Evolutionary conservation across 164 flowering plant genomes (phyloP).

Genomic region (Vitis labrusca): DNA sequence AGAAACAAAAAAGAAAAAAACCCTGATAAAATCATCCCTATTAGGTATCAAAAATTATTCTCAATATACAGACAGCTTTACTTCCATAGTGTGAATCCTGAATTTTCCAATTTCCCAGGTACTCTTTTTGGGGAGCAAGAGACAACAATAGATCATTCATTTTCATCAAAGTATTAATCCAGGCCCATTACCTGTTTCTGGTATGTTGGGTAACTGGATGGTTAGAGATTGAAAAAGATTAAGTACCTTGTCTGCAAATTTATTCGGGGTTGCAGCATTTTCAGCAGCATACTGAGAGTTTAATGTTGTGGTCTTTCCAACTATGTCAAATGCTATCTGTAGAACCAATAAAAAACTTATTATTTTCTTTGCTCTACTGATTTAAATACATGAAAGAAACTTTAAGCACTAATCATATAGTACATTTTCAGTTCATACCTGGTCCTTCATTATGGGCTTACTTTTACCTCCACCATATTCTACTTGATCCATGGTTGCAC

Average conservation of each 20-base stretch:
- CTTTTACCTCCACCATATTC: constrained; percentile 31
- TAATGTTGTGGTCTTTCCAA: constrained; percentile 19
- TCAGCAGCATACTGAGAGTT: constrained; percentile 18
- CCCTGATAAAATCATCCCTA: too few relatives aligned
- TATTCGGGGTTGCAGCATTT: constrained; percentile 24
- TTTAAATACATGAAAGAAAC: constrained; percentile 1
- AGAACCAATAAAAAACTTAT: constrained; percentile 7
- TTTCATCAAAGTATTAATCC: not conserved
- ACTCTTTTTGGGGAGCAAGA: not conserved
- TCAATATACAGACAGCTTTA: too few relatives aligned
- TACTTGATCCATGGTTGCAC: constrained; percentile 19
- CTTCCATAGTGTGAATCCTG: not conserved
- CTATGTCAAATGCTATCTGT: constrained; percentile 22
- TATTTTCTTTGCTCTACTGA: not conserved
- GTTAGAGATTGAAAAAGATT: not conserved
- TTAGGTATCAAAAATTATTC: too few relatives aligned
- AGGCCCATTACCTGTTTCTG: not conserved
- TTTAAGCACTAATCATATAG: not conserved
- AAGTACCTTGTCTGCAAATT: constrained; percentile 39
- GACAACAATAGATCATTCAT: not conserved
- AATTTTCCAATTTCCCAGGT: not conserved
- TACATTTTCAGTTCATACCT: constrained; percentile 34
- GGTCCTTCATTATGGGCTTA: constrained; percentile 26
- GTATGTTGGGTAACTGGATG: not conserved
- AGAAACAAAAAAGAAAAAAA: too few relatives aligned